Evolutionary conservation across 2,329 filamentous ascomycete species (phyloP).

Genomic region (Aspergillus tanneri): DNA sequence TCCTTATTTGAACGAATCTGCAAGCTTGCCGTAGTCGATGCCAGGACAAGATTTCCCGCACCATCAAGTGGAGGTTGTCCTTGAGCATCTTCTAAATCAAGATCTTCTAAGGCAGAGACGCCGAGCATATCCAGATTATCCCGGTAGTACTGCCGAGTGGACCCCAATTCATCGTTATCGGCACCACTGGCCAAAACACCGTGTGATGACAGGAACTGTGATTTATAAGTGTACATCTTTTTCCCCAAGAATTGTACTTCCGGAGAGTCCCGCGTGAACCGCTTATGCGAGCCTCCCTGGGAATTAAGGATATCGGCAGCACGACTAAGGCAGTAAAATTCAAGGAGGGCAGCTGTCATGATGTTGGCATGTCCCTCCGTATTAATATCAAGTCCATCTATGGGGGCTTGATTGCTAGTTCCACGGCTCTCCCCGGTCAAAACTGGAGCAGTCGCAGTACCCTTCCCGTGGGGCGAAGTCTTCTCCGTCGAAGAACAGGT

Average conservation of each 20-base stretch:
- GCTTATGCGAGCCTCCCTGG: slow-evolving; percentile 33
- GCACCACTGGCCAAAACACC: slow-evolving; percentile 42
- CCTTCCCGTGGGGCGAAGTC: slow-evolving; percentile 5
- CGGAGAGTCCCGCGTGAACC: slow-evolving; percentile 43
- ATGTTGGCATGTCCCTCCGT: slow-evolving; percentile 40
- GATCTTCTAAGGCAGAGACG: slow-evolving; percentile 36
- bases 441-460: slow-evolving; percentile 3
- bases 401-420: slow-evolving; percentile 10
- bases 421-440: slow-evolving; percentile 6
- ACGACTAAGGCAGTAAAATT: slow-evolving; percentile 46
- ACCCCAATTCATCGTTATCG: slow-evolving; percentile 39
- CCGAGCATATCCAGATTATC: slow-evolving; percentile 45
- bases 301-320: slow-evolving; percentile 48
- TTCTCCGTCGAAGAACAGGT: neutral
- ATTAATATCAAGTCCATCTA: slow-evolving; percentile 31
- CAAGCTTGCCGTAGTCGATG: slow-evolving; percentile 20
- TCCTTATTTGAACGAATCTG: slow-evolving; percentile 18
- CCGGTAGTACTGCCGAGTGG: slow-evolving; percentile 42
- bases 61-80: slow-evolving; percentile 22
- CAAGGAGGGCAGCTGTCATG: slow-evolving; percentile 46
- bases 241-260: slow-evolving; percentile 45
- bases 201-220: slow-evolving; percentile 42
- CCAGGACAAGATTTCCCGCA: slow-evolving; percentile 22
- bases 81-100: slow-evolving; percentile 27
- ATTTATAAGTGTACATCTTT: slow-evolving; percentile 43